phyloP scores from a whole-genome alignment of 352 stramenopile species.

The Globisporangium acanthophoron region DNA sequence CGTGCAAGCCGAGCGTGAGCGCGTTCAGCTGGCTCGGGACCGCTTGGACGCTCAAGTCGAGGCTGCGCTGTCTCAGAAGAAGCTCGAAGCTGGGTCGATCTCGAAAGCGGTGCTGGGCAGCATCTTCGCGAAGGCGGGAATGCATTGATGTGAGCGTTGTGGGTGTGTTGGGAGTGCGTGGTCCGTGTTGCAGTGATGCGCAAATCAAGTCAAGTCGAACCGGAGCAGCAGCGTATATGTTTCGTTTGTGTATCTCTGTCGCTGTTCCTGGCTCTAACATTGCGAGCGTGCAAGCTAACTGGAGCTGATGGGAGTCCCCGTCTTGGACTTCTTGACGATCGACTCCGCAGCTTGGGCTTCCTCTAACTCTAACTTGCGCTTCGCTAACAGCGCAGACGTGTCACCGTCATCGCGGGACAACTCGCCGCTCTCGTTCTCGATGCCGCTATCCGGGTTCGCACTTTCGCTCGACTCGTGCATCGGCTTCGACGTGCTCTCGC shows the following conservation, averaged over 20 bases:
- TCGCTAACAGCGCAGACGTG: constrained; percentile 25
- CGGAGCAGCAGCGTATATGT: neutral
- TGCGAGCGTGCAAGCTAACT: constrained; percentile 23
- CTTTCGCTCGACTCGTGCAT: constrained; percentile 10
- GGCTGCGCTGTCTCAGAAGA: constrained; percentile 23
- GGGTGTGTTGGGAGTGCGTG: neutral
- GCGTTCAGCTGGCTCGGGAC: constrained; percentile 18
- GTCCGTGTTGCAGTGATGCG: neutral
- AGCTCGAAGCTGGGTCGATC: constrained; percentile 22
- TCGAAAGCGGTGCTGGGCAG: constrained; percentile 18
- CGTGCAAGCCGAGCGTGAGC: constrained; percentile 26
- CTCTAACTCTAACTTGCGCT: constrained; percentile 63
- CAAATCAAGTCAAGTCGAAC: neutral
- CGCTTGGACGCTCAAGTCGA: constrained; percentile 28
- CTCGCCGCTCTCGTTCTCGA: constrained; percentile 23
- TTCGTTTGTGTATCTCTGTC: neutral
- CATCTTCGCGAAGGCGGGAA: constrained; percentile 12
- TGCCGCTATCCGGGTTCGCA: constrained; percentile 16
- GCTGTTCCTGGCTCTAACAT: constrained; percentile 1
- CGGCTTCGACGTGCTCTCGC: constrained; percentile 16
- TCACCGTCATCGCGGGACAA: constrained; percentile 12
- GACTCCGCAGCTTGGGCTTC: constrained; percentile 42
- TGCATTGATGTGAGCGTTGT: neutral
- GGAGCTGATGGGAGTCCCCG: constrained; percentile 65
- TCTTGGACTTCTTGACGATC: constrained; percentile 70